A percentile compares a stretch with the other conserved stretches of the same genome.
phyloP scores from a whole-genome alignment of 2,329 filamentous ascomycete species.

The Cercospora sp. region DNA sequence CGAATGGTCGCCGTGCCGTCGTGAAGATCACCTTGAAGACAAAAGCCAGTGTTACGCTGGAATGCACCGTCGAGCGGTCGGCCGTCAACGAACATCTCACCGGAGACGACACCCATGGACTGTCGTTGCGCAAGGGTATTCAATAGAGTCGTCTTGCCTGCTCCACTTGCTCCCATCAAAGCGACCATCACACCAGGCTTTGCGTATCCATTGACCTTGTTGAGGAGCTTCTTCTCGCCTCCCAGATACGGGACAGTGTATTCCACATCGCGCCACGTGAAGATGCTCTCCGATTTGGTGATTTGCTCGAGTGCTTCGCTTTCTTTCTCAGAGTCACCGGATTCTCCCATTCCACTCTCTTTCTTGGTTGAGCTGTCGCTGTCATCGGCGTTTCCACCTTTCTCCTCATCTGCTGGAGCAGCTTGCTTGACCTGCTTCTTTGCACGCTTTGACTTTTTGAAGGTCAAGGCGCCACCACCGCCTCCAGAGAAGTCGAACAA shows the following conservation, averaged over 20 bases:
- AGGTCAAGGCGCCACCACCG: slow-evolving; percentile 68
- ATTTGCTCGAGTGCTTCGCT: slow-evolving; percentile 50
- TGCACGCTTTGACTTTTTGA: slow-evolving; percentile 66
- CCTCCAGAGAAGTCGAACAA: slow-evolving; percentile 61
- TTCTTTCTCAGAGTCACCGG: slow-evolving; percentile 37
- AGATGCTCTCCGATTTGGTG: slow-evolving; percentile 62
- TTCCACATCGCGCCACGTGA: slow-evolving; percentile 69
- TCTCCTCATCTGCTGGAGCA: slow-evolving; percentile 60
- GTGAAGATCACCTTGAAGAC: slow-evolving; percentile 71
- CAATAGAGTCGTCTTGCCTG: slow-evolving; percentile 80
- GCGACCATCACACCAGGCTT: slow-evolving; percentile 80
- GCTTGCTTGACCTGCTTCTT: slow-evolving; percentile 55
- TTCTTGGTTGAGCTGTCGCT: slow-evolving; percentile 38
- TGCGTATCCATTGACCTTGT: slow-evolving; percentile 72
- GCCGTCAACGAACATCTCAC: slow-evolving; percentile 72
- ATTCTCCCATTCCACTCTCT: slow-evolving; percentile 33
- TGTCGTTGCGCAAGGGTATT: slow-evolving; percentile 76
- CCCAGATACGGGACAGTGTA: slow-evolving; percentile 71
- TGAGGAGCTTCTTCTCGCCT: slow-evolving; percentile 63
- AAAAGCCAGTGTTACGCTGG: slow-evolving; percentile 69
- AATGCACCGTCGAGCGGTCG: slow-evolving; percentile 62
- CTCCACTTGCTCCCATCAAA: slow-evolving; percentile 77
- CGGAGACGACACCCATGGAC: slow-evolving; percentile 62
- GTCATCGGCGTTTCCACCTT: slow-evolving; percentile 40
- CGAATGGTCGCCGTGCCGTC: slow-evolving; percentile 66